These are phyloP conservation scores for Malus hybrid DNA, from an alignment of 331 rosid species.

Conservation along the genomic window DNA sequence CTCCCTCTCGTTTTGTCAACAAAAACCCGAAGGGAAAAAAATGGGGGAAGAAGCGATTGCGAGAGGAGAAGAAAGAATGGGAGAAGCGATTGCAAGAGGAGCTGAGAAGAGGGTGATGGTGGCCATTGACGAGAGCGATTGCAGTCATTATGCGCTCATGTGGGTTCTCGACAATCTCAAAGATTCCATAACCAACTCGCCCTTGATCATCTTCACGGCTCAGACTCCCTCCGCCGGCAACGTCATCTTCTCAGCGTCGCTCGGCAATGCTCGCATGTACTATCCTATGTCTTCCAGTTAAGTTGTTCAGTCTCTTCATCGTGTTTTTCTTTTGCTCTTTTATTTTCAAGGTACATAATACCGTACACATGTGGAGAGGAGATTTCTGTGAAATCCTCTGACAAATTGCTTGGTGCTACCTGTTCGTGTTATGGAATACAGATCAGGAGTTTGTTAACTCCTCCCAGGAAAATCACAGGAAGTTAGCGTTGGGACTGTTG, in stretches of 20 bases:
- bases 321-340: background rate
- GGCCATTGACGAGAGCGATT: conserved; percentile 46
- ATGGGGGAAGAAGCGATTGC: conserved; percentile 4
- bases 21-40: background rate
- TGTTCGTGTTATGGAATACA: conserved; percentile 5
- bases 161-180: conserved; percentile 45
- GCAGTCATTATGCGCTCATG: conserved; percentile 35
- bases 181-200: conserved; percentile 21
- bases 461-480: conserved; percentile 30
- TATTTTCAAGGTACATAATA: background rate
- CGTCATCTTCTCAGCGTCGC: conserved; percentile 21
- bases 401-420: background rate
- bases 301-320: conserved; percentile 10
- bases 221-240: conserved; percentile 18
- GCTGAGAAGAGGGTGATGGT: conserved; percentile 39
- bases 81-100: background rate
- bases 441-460: conserved; percentile 25
- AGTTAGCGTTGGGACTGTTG: conserved; percentile 26
- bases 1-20: background rate
- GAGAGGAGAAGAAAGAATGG: conserved; percentile 6
- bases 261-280: conserved; percentile 38
- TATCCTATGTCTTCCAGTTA: conserved; percentile 32
- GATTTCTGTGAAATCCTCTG: background rate
- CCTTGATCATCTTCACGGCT: conserved; percentile 42
- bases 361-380: background rate